Evolutionary conservation across 2,329 filamentous ascomycete species (phyloP), one percentile per base, ranked within the genome.

Genomic region (Pseudogymnoascus sp.): DNA sequence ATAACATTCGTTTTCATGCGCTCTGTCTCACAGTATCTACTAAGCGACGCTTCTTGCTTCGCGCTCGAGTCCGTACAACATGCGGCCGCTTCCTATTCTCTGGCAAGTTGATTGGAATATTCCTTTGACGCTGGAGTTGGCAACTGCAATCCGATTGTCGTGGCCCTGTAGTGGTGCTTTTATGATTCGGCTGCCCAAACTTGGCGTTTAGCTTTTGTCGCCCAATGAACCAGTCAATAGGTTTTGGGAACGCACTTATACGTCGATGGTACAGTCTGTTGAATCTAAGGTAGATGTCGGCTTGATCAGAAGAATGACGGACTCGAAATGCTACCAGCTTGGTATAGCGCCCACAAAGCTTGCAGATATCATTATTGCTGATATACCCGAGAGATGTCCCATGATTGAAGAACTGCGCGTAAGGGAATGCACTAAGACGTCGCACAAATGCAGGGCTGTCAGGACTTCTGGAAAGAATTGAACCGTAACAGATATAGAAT

Each of bases 161-260:
- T 48, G 43, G 19, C 43, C 43, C 43, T 48, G 11, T 7, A 48
- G 37, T n/a, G n/a, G n/a, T 48, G 13, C 43, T 48, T n/a, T 48
- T 2, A 48, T 70, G 63, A 61, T 69, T 64, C 23, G 67, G 64
- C 31, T 16, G 51, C 28, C 67, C 66, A 63, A 70, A 70, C 25
- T 45, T 62, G 16, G 68, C 64, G 45, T 67, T 62, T 6, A 69
- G 61, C 36, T 63, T 67, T 62, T 71, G 66, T 37, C 64, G 62
- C 37, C 64, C 28, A 31, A 31, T 31, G 28, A 31, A 31, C 28
- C 28, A 31, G 28, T 31, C 28, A 7, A 31, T 11, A 64, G 23
- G 28, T 31, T 70, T 62, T 51, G 65, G 64, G 21, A 68, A 71
- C 41, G 63, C 64, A 64, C 67, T 70, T 25, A 71, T 68, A 54